A percentile compares a stretch with the other conserved stretches of the same genome.
Conservation (phyloP, 2,329 filamentous ascomycete genomes). For the Xylaria digitata region DNA sequence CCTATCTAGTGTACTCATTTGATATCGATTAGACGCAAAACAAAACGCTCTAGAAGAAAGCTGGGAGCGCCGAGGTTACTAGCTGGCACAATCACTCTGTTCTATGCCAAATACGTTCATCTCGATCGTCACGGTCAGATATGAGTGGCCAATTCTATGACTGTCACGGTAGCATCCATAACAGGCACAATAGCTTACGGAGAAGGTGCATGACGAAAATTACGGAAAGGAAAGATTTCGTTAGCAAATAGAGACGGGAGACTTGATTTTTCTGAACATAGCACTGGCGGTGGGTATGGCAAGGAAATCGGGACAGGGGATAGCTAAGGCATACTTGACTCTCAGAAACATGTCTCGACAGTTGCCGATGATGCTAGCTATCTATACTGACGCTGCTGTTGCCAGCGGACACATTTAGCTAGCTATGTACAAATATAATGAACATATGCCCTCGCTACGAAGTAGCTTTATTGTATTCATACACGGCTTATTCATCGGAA, state of each 20-base stretch:
- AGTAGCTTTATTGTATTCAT: conserved; percentile 8
- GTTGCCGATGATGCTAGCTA: conserved; percentile 36
- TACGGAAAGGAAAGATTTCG: conserved; percentile 32
- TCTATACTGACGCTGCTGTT: conserved; percentile 18
- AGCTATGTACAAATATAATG: conserved; percentile 55
- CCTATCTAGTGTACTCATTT: neutral
- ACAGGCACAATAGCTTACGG: conserved; percentile 17
- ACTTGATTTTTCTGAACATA: conserved; percentile 47
- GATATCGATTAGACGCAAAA: neutral
- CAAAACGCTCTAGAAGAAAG: neutral
- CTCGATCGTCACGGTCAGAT: neutral
- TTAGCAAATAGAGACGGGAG: conserved; percentile 32
- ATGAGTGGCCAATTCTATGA: conserved; percentile 10
- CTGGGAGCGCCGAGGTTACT: neutral
- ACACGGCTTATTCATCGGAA: neutral
- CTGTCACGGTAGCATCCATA: conserved; percentile 7
- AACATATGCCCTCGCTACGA: conserved; percentile 44
- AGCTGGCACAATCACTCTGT: neutral
- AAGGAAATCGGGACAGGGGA: conserved; percentile 38
- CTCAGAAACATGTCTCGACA: conserved; percentile 35
- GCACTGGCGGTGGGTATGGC: conserved; percentile 39
- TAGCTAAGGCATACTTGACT: conserved; percentile 38
- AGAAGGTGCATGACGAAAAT: conserved; percentile 12
- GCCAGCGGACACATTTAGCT: conserved; percentile 22
- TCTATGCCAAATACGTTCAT: neutral